Conservation (phyloP, 2,329 filamentous ascomycete species). For the Pestalotiopsis sp. region DNA sequence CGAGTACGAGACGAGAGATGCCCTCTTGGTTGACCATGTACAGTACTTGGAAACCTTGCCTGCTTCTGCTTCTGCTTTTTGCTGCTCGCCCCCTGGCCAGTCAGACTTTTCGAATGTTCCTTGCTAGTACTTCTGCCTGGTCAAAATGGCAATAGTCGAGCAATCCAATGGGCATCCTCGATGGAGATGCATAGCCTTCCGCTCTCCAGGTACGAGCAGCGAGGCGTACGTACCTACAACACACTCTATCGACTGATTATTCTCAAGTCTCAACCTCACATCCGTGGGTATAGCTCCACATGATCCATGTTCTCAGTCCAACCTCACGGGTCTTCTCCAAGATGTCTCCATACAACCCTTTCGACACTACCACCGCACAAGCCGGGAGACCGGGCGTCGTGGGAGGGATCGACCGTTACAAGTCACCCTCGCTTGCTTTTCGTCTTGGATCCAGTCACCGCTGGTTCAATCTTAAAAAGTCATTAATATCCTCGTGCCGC, state of each 20-base stretch:
- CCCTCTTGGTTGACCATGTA: not conserved
- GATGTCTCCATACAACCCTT: slow-evolving; percentile 8
- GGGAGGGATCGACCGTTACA: slow-evolving; percentile 20
- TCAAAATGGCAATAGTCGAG: not conserved
- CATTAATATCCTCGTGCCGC: slow-evolving; percentile 33
- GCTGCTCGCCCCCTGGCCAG: not conserved
- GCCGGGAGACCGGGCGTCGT: slow-evolving; percentile 12
- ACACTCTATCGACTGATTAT: slow-evolving; percentile 7
- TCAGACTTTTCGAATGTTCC: not conserved
- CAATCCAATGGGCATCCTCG: not conserved
- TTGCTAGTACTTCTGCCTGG: not conserved
- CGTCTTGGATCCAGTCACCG: slow-evolving; percentile 33
- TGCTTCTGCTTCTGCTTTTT: not conserved
- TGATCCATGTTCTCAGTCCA: slow-evolving; percentile 8
- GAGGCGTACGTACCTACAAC: slow-evolving; percentile 2
- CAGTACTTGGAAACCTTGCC: slow-evolving; percentile 1
- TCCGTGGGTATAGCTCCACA: slow-evolving; percentile 10
- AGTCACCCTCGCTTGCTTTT: slow-evolving; percentile 29
- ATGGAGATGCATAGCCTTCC: slow-evolving; percentile 2
- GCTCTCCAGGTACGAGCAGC: not conserved
- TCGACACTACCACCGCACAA: slow-evolving; percentile 9
- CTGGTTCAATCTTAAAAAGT: slow-evolving; percentile 34
- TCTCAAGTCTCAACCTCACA: slow-evolving; percentile 2
- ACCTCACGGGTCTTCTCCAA: slow-evolving; percentile 8
- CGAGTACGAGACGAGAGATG: not conserved